Evolutionary conservation across 495 filamentous ascomycete genomes (phyloP).

Genomic region (Penicillium cinerascens): DNA sequence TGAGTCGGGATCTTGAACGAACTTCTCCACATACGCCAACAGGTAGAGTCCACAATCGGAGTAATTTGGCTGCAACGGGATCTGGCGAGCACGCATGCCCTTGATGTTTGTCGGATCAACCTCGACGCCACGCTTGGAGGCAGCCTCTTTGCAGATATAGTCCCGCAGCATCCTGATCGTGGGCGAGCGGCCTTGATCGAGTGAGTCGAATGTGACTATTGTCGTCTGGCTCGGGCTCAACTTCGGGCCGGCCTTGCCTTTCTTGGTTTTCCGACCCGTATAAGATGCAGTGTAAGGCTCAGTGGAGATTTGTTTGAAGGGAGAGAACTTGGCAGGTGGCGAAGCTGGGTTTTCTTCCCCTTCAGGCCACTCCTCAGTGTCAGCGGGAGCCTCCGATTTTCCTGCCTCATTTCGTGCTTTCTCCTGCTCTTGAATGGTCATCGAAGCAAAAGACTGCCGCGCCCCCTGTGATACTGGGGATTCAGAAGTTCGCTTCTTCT

Average conservation of each 20-base stretch:
- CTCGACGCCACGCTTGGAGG: slow-evolving; percentile 61
- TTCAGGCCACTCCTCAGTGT: slow-evolving; percentile 26
- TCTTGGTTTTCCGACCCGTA: slow-evolving; percentile 22
- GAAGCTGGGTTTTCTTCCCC: slow-evolving; percentile 21
- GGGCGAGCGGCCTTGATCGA: slow-evolving; percentile 56
- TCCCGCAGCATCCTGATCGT: slow-evolving; percentile 66
- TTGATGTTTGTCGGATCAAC: slow-evolving; percentile 49
- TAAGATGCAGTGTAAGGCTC: background rate
- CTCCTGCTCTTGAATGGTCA: slow-evolving; percentile 20
- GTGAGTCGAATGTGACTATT: slow-evolving; percentile 88
- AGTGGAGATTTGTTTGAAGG: background rate
- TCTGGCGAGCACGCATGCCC: slow-evolving; percentile 64
- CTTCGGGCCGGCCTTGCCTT: slow-evolving; percentile 27
- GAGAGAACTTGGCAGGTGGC: slow-evolving; percentile 11
- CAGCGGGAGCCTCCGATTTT: slow-evolving; percentile 2
- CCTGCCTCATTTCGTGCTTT: slow-evolving; percentile 1
- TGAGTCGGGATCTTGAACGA: slow-evolving; percentile 62
- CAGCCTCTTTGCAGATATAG: slow-evolving; percentile 72
- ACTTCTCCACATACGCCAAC: slow-evolving; percentile 76
- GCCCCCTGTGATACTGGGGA: slow-evolving; percentile 18
- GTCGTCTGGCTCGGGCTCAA: slow-evolving; percentile 46
- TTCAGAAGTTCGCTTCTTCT: slow-evolving; percentile 4
- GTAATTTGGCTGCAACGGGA: slow-evolving; percentile 78
- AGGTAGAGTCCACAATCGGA: slow-evolving; percentile 89
- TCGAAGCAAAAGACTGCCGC: slow-evolving; percentile 24